Evolutionary conservation across 768 basidiomycete genomes (phyloP), one percentile per base, ranked within the genome.

Genomic region (Mycena vulgaris): DNA sequence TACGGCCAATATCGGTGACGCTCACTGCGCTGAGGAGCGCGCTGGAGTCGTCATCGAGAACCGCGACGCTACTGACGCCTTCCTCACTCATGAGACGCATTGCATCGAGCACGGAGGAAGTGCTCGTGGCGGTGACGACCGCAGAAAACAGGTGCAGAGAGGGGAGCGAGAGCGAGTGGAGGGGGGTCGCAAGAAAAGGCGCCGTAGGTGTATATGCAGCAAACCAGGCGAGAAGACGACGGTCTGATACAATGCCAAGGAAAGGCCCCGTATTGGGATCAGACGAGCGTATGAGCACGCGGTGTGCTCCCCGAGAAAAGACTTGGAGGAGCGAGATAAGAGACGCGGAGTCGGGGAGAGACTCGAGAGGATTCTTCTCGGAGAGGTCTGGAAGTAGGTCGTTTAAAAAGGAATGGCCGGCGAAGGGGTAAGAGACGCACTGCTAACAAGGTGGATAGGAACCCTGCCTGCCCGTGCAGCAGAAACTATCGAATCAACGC

Each of bases 71-170:
- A 76, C 93, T 94, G 28, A 95, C 93, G 27, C 94, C 94, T 75
- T 92, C 88, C 69, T 94, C 93, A 74, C 93, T 94, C 94, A 95
- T 95, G 31, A 93, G 83, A 68, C 85, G 89, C 94, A 95, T 95
- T 7, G 93, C 93, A 77, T 94, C 92, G 57, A 95, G 82, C 28
- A 95, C 91, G 23, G 87, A 86, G 2, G 89, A 88, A 19, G 83
- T 85, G 49, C 92, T 89, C 6, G 85, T 85, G 6, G 89, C 82
- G 9, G 92, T 88, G 11, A 95, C 83, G 21, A 95, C 90, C 1
- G 89, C 86, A 2, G 84, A 75, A 73, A 90, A 88, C 40, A 93
- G 82, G 70, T 90, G 86, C 6, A 94, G 79, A 7, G 90, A 93
- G 25, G 92, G 93, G 39, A 93, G 86, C 9, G 87, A 82, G 31